Evolutionary conservation across 306 rosid genomes (phyloP).

Genomic region (Citrullus amarus): DNA sequence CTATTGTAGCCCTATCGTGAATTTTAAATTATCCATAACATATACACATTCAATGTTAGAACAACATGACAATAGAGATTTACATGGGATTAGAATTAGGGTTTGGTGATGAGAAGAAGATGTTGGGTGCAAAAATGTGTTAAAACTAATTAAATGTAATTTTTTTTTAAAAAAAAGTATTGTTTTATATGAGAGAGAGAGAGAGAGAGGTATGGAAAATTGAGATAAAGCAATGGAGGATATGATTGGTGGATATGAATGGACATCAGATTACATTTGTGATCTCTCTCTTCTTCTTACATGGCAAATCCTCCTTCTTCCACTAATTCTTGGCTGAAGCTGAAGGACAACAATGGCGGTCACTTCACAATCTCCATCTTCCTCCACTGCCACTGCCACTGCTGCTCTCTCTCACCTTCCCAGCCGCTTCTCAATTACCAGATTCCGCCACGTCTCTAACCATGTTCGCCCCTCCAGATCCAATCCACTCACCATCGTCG

Average conservation of each 20-base stretch:
- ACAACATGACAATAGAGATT: no score
- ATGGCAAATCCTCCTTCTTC: conserved; percentile 31
- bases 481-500: conserved; percentile 33
- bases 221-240: conserved; percentile 36
- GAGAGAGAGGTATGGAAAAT: background rate
- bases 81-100: no score
- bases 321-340: background rate
- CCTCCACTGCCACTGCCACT: conserved; percentile 11
- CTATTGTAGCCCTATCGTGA: no score
- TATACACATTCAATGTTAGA: no score
- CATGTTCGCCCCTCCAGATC: conserved; percentile 5
- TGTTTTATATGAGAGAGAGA: background rate
- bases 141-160: no score
- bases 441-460: conserved; percentile 4
- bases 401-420: conserved; percentile 13
- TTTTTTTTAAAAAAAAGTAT: no score
- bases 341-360: conserved; percentile 37
- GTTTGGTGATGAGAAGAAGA: no score
- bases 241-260: conserved; percentile 42
- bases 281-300: conserved; percentile 25
- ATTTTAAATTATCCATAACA: no score
- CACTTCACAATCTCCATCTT: conserved; percentile 34
- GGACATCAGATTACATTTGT: background rate
- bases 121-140: no score
- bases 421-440: conserved; percentile 17